Evolutionary conservation across 140 eudicot species (phyloP).

Genomic region (Stevia rebaudiana): DNA sequence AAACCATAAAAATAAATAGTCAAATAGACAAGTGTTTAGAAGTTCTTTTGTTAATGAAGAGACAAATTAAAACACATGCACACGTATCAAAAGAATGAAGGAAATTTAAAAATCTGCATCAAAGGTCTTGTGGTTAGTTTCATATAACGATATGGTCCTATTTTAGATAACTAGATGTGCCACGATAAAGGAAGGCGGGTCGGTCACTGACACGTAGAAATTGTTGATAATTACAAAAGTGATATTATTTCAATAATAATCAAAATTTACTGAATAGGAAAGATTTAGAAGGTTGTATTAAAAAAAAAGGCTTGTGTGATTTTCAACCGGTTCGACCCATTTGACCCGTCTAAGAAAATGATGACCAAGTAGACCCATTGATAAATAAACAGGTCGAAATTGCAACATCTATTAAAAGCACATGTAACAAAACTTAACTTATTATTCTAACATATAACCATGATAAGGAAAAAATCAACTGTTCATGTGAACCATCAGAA

Average conservation of each 20-base stretch:
- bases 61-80: background rate
- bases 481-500: constrained; percentile 49
- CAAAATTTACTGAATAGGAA: background rate
- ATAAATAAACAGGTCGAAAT: background rate
- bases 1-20: background rate
- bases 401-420: background rate
- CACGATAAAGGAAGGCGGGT: too few relatives aligned
- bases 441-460: constrained; percentile 5
- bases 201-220: too few relatives aligned
- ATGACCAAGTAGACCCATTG: background rate
- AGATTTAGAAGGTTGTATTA: background rate
- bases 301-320: background rate
- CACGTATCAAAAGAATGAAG: background rate
- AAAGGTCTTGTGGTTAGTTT: background rate
- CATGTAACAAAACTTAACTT: background rate
- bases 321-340: background rate
- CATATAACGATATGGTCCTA: background rate
- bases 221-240: background rate
- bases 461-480: constrained; percentile 38
- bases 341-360: background rate
- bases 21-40: background rate
- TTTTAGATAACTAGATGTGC: background rate
- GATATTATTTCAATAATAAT: background rate
- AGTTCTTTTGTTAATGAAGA: background rate
- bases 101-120: background rate